These are phyloP conservation scores for Corynascus novoguineensis DNA, from an alignment of 495 filamentous ascomycete genomes.

Conservation along the genomic window DNA sequence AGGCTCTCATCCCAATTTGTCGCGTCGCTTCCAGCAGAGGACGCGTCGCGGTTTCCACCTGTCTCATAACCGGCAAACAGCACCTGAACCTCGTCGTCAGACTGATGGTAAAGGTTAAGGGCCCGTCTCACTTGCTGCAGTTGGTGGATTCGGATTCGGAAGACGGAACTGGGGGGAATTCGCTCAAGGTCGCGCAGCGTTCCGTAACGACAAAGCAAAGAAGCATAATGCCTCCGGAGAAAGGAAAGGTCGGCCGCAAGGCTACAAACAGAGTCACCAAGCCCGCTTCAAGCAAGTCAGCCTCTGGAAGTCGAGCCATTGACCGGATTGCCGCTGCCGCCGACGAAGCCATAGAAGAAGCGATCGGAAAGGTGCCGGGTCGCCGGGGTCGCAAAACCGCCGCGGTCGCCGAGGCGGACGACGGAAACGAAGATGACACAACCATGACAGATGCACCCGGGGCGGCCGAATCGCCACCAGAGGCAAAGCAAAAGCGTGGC, in stretches of 20 bases:
- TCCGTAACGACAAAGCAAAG: conserved; percentile 11
- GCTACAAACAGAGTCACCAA: conserved; percentile 38
- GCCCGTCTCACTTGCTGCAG: conserved; percentile 50
- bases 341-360: conserved; percentile 25
- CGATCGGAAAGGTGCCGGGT: conserved; percentile 26
- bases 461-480: conserved; percentile 7
- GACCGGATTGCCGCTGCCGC: conserved; percentile 28
- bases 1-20: not conserved
- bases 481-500: conserved; percentile 24
- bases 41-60: not conserved
- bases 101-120: conserved; percentile 35
- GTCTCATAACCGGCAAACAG: not conserved
- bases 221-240: conserved; percentile 42
- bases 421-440: conserved; percentile 35
- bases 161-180: conserved; percentile 44
- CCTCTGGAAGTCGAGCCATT: conserved; percentile 25
- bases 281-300: conserved; percentile 26
- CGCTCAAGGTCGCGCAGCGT: conserved; percentile 17
- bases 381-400: conserved; percentile 32
- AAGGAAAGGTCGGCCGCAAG: conserved; percentile 23
- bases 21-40: not conserved
- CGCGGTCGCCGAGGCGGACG: conserved; percentile 36
- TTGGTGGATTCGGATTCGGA: conserved; percentile 66
- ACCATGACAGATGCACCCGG: conserved; percentile 32
- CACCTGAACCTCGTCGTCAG: not conserved